These are phyloP conservation scores for Cupressus sempervirens DNA, from an alignment of 75 land plant species.

Conservation along the genomic window DNA sequence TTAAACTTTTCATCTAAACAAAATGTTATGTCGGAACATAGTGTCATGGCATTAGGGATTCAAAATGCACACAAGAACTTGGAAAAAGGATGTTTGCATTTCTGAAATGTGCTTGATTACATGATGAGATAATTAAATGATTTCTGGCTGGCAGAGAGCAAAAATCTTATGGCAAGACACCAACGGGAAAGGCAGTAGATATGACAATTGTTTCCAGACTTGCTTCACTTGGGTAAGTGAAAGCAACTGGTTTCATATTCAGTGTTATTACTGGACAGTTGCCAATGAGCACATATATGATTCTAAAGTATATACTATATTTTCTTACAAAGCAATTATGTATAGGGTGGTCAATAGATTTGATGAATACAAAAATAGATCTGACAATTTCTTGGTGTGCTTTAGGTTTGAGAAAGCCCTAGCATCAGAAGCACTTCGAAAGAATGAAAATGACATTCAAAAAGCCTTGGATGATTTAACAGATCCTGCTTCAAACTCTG, in stretches of 20 bases:
- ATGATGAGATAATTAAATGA: not conserved
- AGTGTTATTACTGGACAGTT: not conserved
- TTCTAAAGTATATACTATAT: not conserved
- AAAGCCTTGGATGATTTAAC: slow-evolving; percentile 77
- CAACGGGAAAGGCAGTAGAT: slow-evolving; percentile 65
- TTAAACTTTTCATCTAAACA: slow-evolving; percentile 2
- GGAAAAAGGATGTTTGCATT: not conserved
- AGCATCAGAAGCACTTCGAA: slow-evolving; percentile 89
- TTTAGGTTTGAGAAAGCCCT: slow-evolving; percentile 62
- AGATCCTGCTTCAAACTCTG: slow-evolving; percentile 61
- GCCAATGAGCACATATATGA: not conserved
- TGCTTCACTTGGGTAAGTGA: slow-evolving; percentile 73
- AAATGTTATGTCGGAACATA: not conserved
- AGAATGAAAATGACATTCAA: slow-evolving; percentile 80
- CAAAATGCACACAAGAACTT: not conserved
- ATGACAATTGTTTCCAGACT: slow-evolving; percentile 50
- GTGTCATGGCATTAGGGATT: not conserved
- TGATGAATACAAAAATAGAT: not conserved
- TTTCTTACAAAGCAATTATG: not conserved
- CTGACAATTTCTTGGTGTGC: slow-evolving; percentile 9
- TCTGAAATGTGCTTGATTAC: not conserved
- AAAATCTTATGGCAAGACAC: slow-evolving; percentile 74
- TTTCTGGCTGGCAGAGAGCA: slow-evolving; percentile 67
- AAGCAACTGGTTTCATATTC: not conserved
- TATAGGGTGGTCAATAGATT: not conserved